phyloP scores from a whole-genome alignment of 2,329 filamentous ascomycete genomes.

The Alternaria atra region DNA sequence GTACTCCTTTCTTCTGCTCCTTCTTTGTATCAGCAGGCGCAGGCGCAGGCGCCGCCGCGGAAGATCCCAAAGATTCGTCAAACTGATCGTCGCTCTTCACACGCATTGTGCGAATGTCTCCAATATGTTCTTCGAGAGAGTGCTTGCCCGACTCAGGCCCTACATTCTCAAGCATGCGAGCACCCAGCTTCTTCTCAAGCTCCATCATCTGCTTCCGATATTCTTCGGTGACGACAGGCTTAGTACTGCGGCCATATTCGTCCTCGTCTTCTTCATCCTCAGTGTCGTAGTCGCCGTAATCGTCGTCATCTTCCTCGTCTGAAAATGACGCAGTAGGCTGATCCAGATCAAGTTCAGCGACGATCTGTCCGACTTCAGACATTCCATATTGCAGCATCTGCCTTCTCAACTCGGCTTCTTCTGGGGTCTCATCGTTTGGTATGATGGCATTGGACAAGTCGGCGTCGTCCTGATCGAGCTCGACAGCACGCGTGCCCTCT shows the following conservation, averaged over 20 bases:
- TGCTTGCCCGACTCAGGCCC: slow-evolving; percentile 57
- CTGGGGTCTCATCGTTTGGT: slow-evolving; percentile 77
- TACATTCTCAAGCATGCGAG: slow-evolving; percentile 64
- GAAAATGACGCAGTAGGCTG: slow-evolving; percentile 64
- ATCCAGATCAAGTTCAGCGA: slow-evolving; percentile 89
- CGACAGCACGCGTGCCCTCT: slow-evolving; percentile 51
- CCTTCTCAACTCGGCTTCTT: slow-evolving; percentile 80
- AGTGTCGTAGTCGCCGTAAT: slow-evolving; percentile 52
- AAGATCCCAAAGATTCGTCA: slow-evolving; percentile 28
- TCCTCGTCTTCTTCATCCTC: slow-evolving; percentile 76
- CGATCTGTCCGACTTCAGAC: slow-evolving; percentile 87
- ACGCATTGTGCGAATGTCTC: slow-evolving; percentile 67
- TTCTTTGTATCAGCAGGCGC: slow-evolving; percentile 16
- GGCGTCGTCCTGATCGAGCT: slow-evolving; percentile 55
- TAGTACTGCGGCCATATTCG: slow-evolving; percentile 76
- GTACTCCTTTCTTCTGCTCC: slow-evolving; percentile 72
- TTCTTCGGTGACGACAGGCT: slow-evolving; percentile 72
- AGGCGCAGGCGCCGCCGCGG: slow-evolving; percentile 10
- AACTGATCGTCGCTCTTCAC: slow-evolving; percentile 53
- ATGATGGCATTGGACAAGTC: slow-evolving; percentile 62
- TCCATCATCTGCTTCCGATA: slow-evolving; percentile 86
- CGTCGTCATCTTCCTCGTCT: slow-evolving; percentile 57
- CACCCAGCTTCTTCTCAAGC: slow-evolving; percentile 79
- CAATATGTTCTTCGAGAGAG: slow-evolving; percentile 57
- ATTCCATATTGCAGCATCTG: slow-evolving; percentile 93